A percentile compares a stretch with the other conserved stretches of the same genome.
phyloP scores from a whole-genome alignment of 352 stramenopile genomes.

The Thalassiosira hispida region DNA sequence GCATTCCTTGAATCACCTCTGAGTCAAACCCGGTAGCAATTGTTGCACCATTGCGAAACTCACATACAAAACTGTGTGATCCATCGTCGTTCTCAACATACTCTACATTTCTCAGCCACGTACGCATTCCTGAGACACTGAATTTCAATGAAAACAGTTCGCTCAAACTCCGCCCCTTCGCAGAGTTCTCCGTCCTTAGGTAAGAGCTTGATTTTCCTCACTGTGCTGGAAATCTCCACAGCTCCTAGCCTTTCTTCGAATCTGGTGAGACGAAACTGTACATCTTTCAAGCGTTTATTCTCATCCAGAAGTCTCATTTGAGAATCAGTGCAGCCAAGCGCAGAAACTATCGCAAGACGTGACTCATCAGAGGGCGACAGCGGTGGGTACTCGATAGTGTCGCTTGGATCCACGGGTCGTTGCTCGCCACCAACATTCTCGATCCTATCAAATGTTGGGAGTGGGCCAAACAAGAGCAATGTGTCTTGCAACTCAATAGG shows the following conservation, averaged over 20 bases:
- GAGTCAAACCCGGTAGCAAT: too few relatives aligned
- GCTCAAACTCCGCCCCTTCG: too few relatives aligned
- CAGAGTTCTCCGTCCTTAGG: slow-evolving; percentile 1
- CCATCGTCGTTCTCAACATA: too few relatives aligned
- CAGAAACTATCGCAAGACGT: neutral
- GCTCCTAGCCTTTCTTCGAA: slow-evolving; percentile 1
- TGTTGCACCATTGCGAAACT: too few relatives aligned
- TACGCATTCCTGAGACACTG: too few relatives aligned
- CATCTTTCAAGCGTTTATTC: slow-evolving; percentile 3
- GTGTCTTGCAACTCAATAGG: too few relatives aligned
- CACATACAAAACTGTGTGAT: too few relatives aligned
- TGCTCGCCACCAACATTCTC: neutral
- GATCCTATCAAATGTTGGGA: too few relatives aligned
- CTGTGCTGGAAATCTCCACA: neutral
- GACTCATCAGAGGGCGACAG: neutral
- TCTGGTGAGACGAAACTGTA: neutral
- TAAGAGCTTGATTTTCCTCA: neutral
- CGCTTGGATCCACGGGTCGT: neutral
- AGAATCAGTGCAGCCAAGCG: slow-evolving; percentile 1
- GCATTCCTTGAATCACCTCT: too few relatives aligned
- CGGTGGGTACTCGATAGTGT: neutral
- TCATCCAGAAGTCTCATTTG: neutral
- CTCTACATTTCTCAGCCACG: too few relatives aligned
- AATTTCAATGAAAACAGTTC: too few relatives aligned
- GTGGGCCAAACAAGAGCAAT: too few relatives aligned